Base-by-base conservation (phyloP, 1,284 basidiomycete genomes). In the Apiotrichum sp. region DNA sequence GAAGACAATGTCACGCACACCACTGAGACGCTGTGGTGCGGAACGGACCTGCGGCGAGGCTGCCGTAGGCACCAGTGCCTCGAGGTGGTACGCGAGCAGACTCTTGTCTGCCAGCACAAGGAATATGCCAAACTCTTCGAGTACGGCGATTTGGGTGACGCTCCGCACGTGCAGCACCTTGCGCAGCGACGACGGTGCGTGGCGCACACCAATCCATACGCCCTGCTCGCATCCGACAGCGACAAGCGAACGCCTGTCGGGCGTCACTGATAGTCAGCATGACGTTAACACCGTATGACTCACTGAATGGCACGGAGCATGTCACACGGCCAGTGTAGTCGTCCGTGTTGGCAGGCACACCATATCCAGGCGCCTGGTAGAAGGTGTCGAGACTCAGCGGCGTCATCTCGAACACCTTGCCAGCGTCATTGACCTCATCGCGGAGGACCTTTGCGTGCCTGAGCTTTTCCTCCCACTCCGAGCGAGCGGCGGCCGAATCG, bases 161-260 rank as follows among this genome's bases (percentile, higher is more conserved):
- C 85, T 83, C 73, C 89, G 89, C 42, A 96, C 79, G 69, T 93
- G 90, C 11, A 97, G 77, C 22, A 97, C 92, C 56, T 91, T 88
- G 36, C 89, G 84, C 75, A 96, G 82, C 5, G 92, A 93, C 70
- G 81, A 78, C 0, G 92, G 86, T 70, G 95, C 87, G 65, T 89
- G 87, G 35, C 89, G 83, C 73, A 96, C 86, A 0, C 93, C 95
- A 62, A 98, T 95, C 90, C 92, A 98, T 2, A 98, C 89, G 39
- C 95, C 95, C 68, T 97, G 91, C 0, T 89, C 86, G 73, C 93
- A 96, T 22, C 93, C 93, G 63, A 97, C 86, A 0, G 93, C 92
- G 16, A 97, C 86, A 14, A 98, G 80, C 2, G 83, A 82, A 44
- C 90, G 83, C 4, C 88, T 85, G 71, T 97, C 91, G 5, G 83